Base-by-base conservation (phyloP, 257 asterid genomes). In the Nemophila menziesii region DNA sequence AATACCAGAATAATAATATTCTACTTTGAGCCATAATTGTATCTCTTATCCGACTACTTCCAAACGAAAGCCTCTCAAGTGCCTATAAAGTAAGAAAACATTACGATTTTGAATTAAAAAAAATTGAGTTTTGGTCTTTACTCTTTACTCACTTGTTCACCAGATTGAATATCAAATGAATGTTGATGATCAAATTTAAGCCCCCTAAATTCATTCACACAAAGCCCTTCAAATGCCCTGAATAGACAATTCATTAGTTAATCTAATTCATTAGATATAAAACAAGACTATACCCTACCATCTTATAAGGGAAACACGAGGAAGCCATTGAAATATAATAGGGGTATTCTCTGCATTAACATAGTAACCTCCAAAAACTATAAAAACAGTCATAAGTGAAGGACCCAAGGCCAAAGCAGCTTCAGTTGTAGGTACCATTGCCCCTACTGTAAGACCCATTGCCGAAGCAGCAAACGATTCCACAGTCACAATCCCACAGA, bases 141-240 rank as follows among this genome's bases (percentile, higher is more conserved):
- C 83, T 47, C 34, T 23, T 48, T 45, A 65, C 83, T 75, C 69
- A 81, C 98, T 66, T 85, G 96, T 69, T 89, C 96, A 41, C 98
- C 98, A 34, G 86, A 57, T 63, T 89, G 93, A 58, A 89, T 47
- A 57, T 90, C 94, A 40, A 66, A 65, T 18, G 92, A 55, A 50
- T 72, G 71, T 67, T 72, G 74, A 77, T 90, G 98, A 48, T 90
- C 94, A 56, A 90, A 90, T 59, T 81, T 58, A 48, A 90, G 96
- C 51, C 96, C 93, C 9, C 67, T 71, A 54, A 85, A 77, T 48
- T 89, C 96, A 43, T 89, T 89, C 64, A 89, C 79, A 79, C 92
- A 76, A 52, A 89, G 93, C 68, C 96, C 98, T 70, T 89, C 92
- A 63, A 84, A 89, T 36, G 94, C 98, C 96, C 94, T 89, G 76